Base-by-base conservation (phyloP, 139 green algal species). In the Chlorella sp. region DNA sequence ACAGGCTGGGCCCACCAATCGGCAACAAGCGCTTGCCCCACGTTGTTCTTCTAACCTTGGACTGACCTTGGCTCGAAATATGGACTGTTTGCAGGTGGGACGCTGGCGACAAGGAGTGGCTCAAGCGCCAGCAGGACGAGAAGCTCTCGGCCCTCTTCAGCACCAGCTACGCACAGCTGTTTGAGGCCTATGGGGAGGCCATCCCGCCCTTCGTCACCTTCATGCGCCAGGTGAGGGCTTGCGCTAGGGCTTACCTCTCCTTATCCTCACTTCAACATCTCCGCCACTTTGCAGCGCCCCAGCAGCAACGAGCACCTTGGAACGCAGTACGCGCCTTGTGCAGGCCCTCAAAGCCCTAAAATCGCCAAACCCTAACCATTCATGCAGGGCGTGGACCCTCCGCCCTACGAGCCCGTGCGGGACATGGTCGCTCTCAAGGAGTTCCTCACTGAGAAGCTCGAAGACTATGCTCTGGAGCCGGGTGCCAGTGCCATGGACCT, bases 401-500 rank as follows among this genome's bases (percentile, higher is more conserved):
- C 86, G 24, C 87, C 89, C 2, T 96, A 95, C 74, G 91, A 96
- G 82, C 78, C 85, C 1, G 84, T 92, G 2, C 73, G 78, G 17
- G 87, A 94, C 76, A 74, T 88, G 67, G n/a, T 35, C 3, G 80
- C 70, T 0, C 80, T 93, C 35, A 93, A 94, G 73, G 85, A 89
- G 31, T 62, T 90, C 50, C 75, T 95, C 42, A 84, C 42, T 1
- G 85, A 92, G 63, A 90, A 89, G 80, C 79, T 95, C 36, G 89
- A 95, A 77, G 90, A 95, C 71, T 95, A 93, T 69, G 85, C 70
- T 3, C 75, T 92, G 30, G 88, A 93, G 84, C 86, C 91, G 6
- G 90, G 90, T 30, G 78, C 87, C 36, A 64, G 42, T 27, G 69
- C 86, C 14, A 91, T 95, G 87, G 89, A 93, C 82, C 74, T 96